Base-by-base conservation (phyloP, 345 rosid genomes). In the Durio zibethinus region DNA sequence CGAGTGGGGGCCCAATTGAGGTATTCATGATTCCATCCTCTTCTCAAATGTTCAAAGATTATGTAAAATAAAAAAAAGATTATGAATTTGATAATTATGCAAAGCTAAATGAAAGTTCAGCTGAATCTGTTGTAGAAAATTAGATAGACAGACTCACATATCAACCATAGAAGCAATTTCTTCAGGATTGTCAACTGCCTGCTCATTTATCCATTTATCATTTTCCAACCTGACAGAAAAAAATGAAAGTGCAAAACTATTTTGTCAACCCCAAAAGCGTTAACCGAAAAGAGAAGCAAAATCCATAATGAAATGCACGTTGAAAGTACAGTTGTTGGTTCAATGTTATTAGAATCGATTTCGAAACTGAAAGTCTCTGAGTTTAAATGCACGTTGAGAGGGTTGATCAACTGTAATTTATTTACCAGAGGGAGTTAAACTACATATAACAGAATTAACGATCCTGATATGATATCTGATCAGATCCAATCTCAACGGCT, bases 141-240 rank as follows among this genome's bases (percentile, higher is more conserved):
- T 47, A 42, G 62, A 38, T 53, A 33, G 4, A 36, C 10, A 65
- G 66, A 87, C 96, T 90, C 84, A 94, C 98, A 84, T 87, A 79
- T 89, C 89, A 74, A 94, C 97, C 89, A 86, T 80, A 3, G 94
- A 85, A 73, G 90, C 94, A 16, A 92, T 76, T 64, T 83, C 88
- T 43, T 88, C 96, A 56, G 97, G 97, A 84, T 90, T 79, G 45
- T 89, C 87, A 35, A 88, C 86, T 0, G 92, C 89, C 76, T 92
- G 91, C 83, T 84, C 85, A 57, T 78, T 31, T 52, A 35, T 87
- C 96, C 92, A 80, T 42, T 78, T 84, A 40, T 75, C 75, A 36
- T 69, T 70, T 47, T 83, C 87, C 12, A 82, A 77, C 84, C 93
- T 86, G 86, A 15, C 54, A 4, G 7, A 50, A 53, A 6, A 53